These are phyloP conservation scores for Cichorium intybus DNA, from an alignment of 140 eudicot genomes.

Conservation along the genomic window DNA sequence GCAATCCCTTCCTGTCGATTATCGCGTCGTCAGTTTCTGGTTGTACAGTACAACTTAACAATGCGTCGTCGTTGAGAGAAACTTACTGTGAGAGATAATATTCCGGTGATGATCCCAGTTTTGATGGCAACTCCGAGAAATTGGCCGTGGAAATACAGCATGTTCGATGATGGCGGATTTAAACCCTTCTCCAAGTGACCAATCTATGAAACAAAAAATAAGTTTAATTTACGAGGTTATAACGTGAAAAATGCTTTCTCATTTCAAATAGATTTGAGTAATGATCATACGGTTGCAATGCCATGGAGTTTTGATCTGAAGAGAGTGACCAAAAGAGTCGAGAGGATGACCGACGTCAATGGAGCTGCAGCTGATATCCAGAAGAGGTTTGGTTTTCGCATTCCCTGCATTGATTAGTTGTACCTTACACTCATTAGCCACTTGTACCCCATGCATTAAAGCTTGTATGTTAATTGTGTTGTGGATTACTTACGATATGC, in stretches of 20 bases:
- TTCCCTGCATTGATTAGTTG: conserved; percentile 52
- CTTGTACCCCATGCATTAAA: not conserved
- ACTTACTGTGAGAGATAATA: conserved; percentile 88
- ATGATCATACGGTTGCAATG: conserved; percentile 60
- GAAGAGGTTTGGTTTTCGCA: conserved; percentile 53
- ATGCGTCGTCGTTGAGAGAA: not conserved
- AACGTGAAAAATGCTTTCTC: not conserved
- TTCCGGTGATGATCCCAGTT: conserved; percentile 89
- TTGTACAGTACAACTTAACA: conserved; percentile 1
- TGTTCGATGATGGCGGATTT: conserved; percentile 96
- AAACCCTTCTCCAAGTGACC: conserved; percentile 85
- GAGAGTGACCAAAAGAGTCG: conserved; percentile 48
- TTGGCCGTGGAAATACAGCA: conserved; percentile 72
- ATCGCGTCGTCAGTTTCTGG: not conserved
- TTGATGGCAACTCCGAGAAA: conserved; percentile 67
- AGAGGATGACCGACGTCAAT: conserved; percentile 48
- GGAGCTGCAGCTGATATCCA: conserved; percentile 63
- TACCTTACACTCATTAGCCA: conserved; percentile 22
- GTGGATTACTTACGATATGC: conserved; percentile 57
- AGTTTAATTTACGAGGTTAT: not conserved
- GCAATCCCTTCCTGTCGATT: conserved; percentile 87
- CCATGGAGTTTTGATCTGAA: conserved; percentile 55
- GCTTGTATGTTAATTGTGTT: not conserved
- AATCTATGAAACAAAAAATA: conserved; percentile 43
- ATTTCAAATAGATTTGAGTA: not conserved